phyloP scores from a whole-genome alignment of 495 filamentous ascomycete genomes.

The Sabuloglossum arenarium region DNA sequence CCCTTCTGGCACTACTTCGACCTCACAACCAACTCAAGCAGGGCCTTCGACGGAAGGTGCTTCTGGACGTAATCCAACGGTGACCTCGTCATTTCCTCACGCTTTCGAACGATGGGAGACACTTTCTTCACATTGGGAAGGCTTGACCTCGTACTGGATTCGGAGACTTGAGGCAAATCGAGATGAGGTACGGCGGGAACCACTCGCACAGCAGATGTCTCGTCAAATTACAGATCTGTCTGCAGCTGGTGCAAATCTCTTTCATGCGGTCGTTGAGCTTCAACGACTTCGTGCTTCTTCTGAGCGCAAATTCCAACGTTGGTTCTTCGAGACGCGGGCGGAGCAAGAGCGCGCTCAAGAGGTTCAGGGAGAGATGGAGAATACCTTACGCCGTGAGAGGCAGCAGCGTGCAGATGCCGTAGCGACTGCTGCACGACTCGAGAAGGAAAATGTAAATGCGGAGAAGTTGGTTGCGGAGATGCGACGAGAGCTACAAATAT shows the following conservation, averaged over 20 bases:
- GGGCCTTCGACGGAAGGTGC: constrained; percentile 2
- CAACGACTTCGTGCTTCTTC: constrained; percentile 90
- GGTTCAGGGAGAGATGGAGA: constrained; percentile 59
- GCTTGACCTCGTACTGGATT: constrained; percentile 93
- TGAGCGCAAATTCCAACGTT: constrained; percentile 93
- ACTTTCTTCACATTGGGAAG: constrained; percentile 94
- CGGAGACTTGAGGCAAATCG: constrained; percentile 75
- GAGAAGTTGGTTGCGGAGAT: constrained; percentile 68
- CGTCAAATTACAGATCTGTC: constrained; percentile 90
- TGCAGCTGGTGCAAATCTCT: constrained; percentile 88
- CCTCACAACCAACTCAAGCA: not conserved
- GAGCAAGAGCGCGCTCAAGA: constrained; percentile 77
- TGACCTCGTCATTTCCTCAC: constrained; percentile 58
- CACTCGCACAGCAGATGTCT: constrained; percentile 67
- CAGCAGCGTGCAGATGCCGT: constrained; percentile 42
- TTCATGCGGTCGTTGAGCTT: constrained; percentile 91
- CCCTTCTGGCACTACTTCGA: not conserved
- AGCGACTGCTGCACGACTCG: constrained; percentile 24
- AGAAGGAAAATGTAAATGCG: constrained; percentile 40
- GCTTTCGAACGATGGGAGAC: constrained; percentile 96
- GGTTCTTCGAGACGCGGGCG: constrained; percentile 87
- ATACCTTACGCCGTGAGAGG: constrained; percentile 49
- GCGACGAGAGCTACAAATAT: constrained; percentile 78
- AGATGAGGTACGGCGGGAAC: constrained; percentile 60
- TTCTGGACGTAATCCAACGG: constrained; percentile 7